These are phyloP conservation scores for Cutaneotrichosporon mucoides DNA, from an alignment of 1,284 basidiomycete genomes.

Conservation along the genomic window DNA sequence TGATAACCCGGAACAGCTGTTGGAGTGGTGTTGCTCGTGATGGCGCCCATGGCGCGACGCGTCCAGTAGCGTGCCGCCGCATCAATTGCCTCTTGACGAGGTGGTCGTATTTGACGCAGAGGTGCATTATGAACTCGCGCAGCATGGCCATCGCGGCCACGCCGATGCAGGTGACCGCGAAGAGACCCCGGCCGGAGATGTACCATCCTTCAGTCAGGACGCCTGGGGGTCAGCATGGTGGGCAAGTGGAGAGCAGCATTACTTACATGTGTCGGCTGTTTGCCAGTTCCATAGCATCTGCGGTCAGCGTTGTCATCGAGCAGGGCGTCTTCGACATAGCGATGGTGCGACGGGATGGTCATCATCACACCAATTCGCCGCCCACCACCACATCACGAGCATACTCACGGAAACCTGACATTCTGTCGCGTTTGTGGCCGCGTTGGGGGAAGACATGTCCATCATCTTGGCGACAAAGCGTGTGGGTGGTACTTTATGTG, in stretches of 20 bases:
- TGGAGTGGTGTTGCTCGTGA: slow-evolving; percentile 27
- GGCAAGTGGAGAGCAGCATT: too few species aligned
- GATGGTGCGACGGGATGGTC: too few species aligned
- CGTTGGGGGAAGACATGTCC: too few species aligned
- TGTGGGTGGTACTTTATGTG: too few species aligned
- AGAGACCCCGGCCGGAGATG: slow-evolving; percentile 24
- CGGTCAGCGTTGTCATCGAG: not conserved
- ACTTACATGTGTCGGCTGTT: slow-evolving; percentile 23
- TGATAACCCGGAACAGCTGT: slow-evolving; percentile 24
- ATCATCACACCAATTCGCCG: too few species aligned
- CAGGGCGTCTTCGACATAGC: too few species aligned
- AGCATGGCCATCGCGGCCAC: slow-evolving; percentile 20
- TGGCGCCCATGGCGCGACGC: slow-evolving; percentile 16
- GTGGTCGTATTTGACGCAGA: slow-evolving; percentile 23
- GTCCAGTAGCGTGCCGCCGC: slow-evolving; percentile 7
- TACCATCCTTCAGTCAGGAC: slow-evolving; percentile 31
- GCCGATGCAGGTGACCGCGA: slow-evolving; percentile 32
- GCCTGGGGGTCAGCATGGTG: not conserved
- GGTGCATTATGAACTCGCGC: slow-evolving; percentile 23
- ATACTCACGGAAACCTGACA: too few species aligned
- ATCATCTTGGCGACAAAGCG: too few species aligned
- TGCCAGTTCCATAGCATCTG: slow-evolving; percentile 40
- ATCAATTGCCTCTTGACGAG: slow-evolving; percentile 4
- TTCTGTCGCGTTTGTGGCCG: too few species aligned
- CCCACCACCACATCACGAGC: too few species aligned